Evolutionary conservation across 352 stramenopile species (phyloP), one percentile per base, ranked within the genome.

Genomic region (Phytophthora uliginosa): DNA sequence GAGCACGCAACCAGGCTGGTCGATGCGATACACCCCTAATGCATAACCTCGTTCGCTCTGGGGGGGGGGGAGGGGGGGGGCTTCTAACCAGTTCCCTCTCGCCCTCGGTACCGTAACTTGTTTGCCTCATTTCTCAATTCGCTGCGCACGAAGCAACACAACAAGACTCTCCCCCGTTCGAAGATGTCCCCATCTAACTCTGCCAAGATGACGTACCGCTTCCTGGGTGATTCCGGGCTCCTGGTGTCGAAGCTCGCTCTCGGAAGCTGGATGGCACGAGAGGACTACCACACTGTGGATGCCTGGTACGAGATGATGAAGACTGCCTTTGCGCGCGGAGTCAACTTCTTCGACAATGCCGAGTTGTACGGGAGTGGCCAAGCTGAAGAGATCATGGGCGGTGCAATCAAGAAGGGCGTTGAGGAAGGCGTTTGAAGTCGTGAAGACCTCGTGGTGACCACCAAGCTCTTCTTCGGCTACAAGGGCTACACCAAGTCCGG

Each of bases 321-420:
- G 22, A 33, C 20, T 28, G 48, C 48, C 2, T 33, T 54, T 7
- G 48, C n/a, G 4, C 48, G 15, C 0, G 48, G 48, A 9, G 42
- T 50, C 42, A 50, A 50, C 42, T 50, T 50, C 42, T 50, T 50
- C 15, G 62, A 59, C 40, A 53, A 59, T 22, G 52, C 54, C 12
- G 60, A 66, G 24, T 4, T 74, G 62, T 42, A 77, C 58, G 24
- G 38, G 57, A 10, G 60, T 74, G 13, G 45, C 38, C 7, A 69
- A 51, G 38, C 54, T 1, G 63, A 71, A 47, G 50, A 48, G 48
- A 59, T 57, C 56, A 65, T 83, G 61, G 78, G 81, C 3, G 36
- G 51, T 22, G 63, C 81, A 4, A 62, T 87, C 20, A 63, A 59
- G 8, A 79, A 81, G 62, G 74, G 70, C 3, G 62, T 84, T 17